Conservation (phyloP, 495 filamentous ascomycete genomes). For the Podospora appendiculata region DNA sequence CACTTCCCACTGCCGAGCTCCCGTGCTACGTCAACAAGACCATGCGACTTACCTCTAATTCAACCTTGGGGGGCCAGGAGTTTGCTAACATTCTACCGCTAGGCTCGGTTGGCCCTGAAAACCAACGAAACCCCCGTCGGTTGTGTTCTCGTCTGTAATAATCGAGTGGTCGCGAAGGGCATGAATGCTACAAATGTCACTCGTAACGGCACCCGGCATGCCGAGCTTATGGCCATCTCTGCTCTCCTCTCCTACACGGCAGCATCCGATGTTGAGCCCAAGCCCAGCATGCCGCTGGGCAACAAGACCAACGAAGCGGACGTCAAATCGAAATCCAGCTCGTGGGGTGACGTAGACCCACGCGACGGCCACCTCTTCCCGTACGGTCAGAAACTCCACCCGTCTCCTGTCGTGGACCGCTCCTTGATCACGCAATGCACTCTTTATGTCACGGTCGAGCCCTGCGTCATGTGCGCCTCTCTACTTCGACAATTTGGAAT, state of each 20-base stretch:
- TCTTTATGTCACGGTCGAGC: constrained; percentile 95
- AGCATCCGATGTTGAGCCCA: constrained; percentile 9
- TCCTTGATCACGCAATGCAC: constrained; percentile 60
- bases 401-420: constrained; percentile 32
- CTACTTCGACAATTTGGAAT: constrained; percentile 77
- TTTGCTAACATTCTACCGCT: constrained; percentile 1
- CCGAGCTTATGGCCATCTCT: constrained; percentile 85
- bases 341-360: constrained; percentile 39
- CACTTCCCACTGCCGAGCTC: neutral
- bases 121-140: constrained; percentile 91
- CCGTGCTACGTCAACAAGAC: neutral
- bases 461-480: constrained; percentile 98
- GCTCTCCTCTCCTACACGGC: constrained; percentile 31
- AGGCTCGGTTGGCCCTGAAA: constrained; percentile 75
- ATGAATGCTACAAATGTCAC: constrained; percentile 96
- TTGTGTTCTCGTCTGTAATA: constrained; percentile 78
- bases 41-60: neutral
- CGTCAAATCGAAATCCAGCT: constrained; percentile 4
- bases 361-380: constrained; percentile 37
- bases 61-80: neutral
- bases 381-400: constrained; percentile 43
- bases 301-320: constrained; percentile 13
- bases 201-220: constrained; percentile 81
- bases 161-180: constrained; percentile 68
- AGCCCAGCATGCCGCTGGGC: constrained; percentile 7